Base-by-base conservation (phyloP, 495 filamentous ascomycete genomes). In the Aspergillus mulundensis region DNA sequence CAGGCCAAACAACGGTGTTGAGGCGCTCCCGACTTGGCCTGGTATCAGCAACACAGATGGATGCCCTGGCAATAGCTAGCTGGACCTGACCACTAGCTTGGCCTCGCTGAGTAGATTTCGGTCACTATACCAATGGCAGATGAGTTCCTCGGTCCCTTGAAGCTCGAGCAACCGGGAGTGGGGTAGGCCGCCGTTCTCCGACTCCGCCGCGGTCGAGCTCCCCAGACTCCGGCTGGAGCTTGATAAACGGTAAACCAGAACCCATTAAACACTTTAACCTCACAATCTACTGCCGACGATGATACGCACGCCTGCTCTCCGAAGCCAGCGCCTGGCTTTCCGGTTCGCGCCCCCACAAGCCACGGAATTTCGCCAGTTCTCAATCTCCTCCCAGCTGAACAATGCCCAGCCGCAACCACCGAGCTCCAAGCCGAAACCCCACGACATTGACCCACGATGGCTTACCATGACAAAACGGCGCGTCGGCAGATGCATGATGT, bases 401-500 rank as follows among this genome's bases (percentile, higher is more conserved):
- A 59, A 62, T 43, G 49, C 51, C 19, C 50, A 42, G 36, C 16
- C 55, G 53, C 30, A 52, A 41, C 41, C 47, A 28, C 50, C 57
- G 54, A 55, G 45, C 40, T 59, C 59, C 40, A 45, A 42, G 42
- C 56, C 63, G 42, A 70, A 66, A 54, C 71, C 67, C 40, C 71
- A 71, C 57, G 57, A 60, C 30, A 67, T 78, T 43, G 70, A 76
- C 48, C 70, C 82, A 11, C 81, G 84, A 68, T 96, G 91, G 91
- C 85, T 95, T 45, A 81, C 85, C 15, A 82, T 87, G 43, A 82
- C 89, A 14, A 89, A 86, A 60, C 59, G 73, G 11, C 83, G 91
- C 39, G 70, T 96, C n/a, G 91, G 91, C 8, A 84, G 84, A 69
- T 95, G 94, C 69, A 82, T 96, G 59, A 80, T 80, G 59, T 95